These are phyloP conservation scores for Jacaranda mimosifolia DNA, from an alignment of 257 asterid species.

Conservation along the genomic window DNA sequence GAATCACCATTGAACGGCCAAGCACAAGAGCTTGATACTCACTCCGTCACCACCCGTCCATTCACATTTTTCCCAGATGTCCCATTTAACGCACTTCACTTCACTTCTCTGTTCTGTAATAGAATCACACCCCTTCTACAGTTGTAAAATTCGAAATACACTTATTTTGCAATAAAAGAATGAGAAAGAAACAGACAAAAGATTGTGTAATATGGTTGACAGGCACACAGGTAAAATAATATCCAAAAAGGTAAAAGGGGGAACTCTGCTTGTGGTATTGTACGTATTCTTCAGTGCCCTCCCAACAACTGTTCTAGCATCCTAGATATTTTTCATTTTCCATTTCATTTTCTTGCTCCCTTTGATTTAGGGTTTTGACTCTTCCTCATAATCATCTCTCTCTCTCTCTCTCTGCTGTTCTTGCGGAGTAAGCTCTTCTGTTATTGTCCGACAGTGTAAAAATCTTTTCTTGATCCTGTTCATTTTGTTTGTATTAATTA, in stretches of 20 bases:
- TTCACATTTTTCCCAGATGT: slow-evolving; percentile 21
- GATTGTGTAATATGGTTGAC: slow-evolving; percentile 14
- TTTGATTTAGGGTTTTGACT: slow-evolving; percentile 56
- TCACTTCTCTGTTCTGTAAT: neutral
- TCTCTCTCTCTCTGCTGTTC: slow-evolving; percentile 21
- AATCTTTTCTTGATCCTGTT: slow-evolving; percentile 19
- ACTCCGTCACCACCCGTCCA: slow-evolving; percentile 32
- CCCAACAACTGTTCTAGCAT: slow-evolving; percentile 45
- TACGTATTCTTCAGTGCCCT: slow-evolving; percentile 43
- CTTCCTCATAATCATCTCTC: neutral
- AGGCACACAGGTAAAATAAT: neutral
- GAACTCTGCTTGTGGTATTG: slow-evolving; percentile 42
- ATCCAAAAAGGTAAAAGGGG: slow-evolving; percentile 22
- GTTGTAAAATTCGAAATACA: neutral
- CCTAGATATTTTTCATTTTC: slow-evolving; percentile 36
- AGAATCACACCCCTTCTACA: neutral
- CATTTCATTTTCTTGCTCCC: neutral
- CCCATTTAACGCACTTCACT: slow-evolving; percentile 10
- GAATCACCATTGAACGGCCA: slow-evolving; percentile 4
- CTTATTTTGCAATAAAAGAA: neutral
- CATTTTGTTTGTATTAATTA: neutral
- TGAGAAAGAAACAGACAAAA: slow-evolving; percentile 3
- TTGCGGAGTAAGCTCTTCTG: slow-evolving; percentile 23
- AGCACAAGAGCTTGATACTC: slow-evolving; percentile 23
- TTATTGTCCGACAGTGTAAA: slow-evolving; percentile 13